Conservation (phyloP, 2,329 filamentous ascomycete genomes). For the Coleophoma crateriformis region DNA sequence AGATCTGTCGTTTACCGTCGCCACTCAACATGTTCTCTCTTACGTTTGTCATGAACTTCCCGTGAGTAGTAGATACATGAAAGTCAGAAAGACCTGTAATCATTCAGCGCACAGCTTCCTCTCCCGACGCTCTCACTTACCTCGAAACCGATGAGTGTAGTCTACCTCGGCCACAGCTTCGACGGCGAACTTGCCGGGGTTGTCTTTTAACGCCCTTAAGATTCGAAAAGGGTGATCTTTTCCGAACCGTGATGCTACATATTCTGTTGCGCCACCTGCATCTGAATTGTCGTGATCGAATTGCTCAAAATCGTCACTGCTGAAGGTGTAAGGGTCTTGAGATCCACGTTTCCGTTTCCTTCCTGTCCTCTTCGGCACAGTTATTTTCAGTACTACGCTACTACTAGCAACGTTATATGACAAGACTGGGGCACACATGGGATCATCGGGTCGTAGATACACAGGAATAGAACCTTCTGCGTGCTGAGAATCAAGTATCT, state of each 20-base stretch:
- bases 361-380: constrained; percentile 80
- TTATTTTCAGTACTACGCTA: constrained; percentile 82
- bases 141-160: constrained; percentile 81
- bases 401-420: constrained; percentile 73
- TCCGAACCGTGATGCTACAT: constrained; percentile 18
- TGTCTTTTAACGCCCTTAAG: constrained; percentile 64
- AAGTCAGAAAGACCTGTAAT: constrained; percentile 69
- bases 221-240: constrained; percentile 50
- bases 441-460: constrained; percentile 76
- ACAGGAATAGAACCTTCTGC: constrained; percentile 52
- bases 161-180: constrained; percentile 68
- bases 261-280: neutral
- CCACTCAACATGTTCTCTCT: constrained; percentile 66
- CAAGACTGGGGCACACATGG: constrained; percentile 69
- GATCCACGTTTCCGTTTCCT: constrained; percentile 80
- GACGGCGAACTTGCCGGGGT: constrained; percentile 58
- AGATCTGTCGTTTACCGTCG: constrained; percentile 46
- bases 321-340: constrained; percentile 50
- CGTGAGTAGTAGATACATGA: constrained; percentile 67
- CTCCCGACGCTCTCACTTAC: constrained; percentile 26
- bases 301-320: too few relatives aligned
- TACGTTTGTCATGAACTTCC: constrained; percentile 66
- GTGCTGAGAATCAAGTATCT: constrained; percentile 40
- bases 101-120: neutral
- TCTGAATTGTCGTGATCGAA: too few relatives aligned